These are phyloP conservation scores for Colletotrichum lupini DNA, from an alignment of 2,329 filamentous ascomycete species.

Conservation along the genomic window DNA sequence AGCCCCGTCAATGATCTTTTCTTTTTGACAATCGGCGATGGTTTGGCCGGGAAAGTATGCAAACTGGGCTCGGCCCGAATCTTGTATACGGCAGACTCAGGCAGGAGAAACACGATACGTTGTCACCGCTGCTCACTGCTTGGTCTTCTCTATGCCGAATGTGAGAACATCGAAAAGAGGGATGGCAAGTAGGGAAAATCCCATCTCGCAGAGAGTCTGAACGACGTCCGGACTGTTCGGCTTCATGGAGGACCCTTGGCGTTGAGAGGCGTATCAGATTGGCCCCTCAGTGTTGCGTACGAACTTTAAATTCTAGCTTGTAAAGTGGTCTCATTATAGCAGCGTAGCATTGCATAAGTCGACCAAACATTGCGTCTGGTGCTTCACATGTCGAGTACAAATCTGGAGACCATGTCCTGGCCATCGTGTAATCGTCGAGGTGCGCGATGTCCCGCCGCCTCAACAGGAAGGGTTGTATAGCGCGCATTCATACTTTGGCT, in stretches of 20 bases:
- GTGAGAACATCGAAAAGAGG: not conserved
- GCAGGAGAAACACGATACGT: too few relatives aligned
- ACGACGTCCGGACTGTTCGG: not conserved
- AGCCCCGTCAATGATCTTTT: not conserved
- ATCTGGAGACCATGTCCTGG: not conserved
- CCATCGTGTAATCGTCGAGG: not conserved
- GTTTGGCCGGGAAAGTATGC: not conserved
- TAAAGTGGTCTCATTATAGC: not conserved
- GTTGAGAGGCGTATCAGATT: constrained; percentile 11
- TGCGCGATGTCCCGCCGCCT: not conserved
- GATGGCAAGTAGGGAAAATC: not conserved
- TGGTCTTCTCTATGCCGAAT: not conserved
- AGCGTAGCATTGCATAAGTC: not conserved
- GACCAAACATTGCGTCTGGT: not conserved
- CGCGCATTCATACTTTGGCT: not conserved
- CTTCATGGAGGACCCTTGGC: constrained; percentile 1
- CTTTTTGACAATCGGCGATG: not conserved
- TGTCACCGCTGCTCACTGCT: not conserved
- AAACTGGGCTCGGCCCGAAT: not conserved
- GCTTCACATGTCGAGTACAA: not conserved
- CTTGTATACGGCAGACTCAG: not conserved
- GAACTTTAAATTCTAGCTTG: constrained; percentile 11
- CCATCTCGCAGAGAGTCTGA: not conserved
- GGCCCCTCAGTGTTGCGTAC: not conserved
- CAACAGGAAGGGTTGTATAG: not conserved